Base-by-base conservation (phyloP, 2,329 filamentous ascomycete genomes). In the Hortaea sp. region DNA sequence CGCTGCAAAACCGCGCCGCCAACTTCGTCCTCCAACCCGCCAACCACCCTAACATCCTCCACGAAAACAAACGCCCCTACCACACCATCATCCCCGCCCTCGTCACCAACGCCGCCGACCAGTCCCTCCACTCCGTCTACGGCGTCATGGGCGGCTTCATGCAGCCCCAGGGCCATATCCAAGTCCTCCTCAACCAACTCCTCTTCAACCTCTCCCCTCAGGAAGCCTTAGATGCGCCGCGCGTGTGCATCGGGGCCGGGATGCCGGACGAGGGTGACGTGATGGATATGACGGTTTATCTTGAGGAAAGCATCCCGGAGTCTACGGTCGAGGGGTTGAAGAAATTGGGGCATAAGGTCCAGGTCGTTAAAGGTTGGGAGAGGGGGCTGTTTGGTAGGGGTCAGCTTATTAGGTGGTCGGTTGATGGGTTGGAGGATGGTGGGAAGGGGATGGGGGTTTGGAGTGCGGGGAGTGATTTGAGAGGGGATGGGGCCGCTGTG, bases 61-160 rank as follows among this genome's bases (percentile, higher is more conserved):
- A 79, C 6, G 86, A 88, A 0, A 73, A 81, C 31, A 97, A 97
- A 71, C 70, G 92, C 40, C 92, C 92, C 0, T 98, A 97, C 67
- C 92, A 97, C 66, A 98, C 92, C 45, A 97, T 98, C 64, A 98
- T 98, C 58, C 90, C 92, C 0, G 90, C 85, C 0, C 76, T 97
- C 65, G 80, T 90, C 12, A 97, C 92, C 0, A 88, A 92, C 55
- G 63, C 78, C 12, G 69, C 70, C 4, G 88, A 94, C 56, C 78
- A 79, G 28, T 82, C 77, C 42, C 69, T 97, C 47, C 86, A 95
- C 64, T 84, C 80, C 4, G 85, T 94, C 0, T 95, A 90, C 59
- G 92, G 92, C 44, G 90, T 97, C 49, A 97, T 97, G 92, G 92
- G 92, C 44, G 90, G 88, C 2, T 97, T 94, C 68, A 97, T 97